Conservation (phyloP, 2,329 filamentous ascomycete genomes). For the Pyrenophora seminiperda region DNA sequence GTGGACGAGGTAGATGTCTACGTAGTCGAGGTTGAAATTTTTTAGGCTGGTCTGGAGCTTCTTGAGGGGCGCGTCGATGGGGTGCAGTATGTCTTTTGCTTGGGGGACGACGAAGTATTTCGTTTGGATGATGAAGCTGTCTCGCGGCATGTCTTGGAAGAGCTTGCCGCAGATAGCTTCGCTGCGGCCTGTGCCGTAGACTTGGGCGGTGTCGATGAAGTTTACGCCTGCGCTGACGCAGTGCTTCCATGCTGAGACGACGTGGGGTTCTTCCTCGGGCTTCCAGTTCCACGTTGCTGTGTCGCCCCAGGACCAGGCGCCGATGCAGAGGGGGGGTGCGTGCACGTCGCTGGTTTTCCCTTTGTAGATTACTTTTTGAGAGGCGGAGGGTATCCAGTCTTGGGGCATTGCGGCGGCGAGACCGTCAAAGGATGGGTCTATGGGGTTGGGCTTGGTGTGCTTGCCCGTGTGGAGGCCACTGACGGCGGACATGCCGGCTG, state of each 20-base stretch:
- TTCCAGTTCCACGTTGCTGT: conserved; percentile 7
- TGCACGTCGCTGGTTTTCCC: conserved; percentile 1
- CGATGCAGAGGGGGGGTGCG: conserved; percentile 2
- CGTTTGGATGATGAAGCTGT: conserved; percentile 4
- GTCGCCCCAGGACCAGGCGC: conserved; percentile 4
- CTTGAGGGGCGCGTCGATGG: not conserved
- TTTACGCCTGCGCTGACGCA: conserved; percentile 5
- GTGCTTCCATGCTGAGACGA: conserved; percentile 4
- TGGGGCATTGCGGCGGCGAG: not conserved
- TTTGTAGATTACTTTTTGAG: not conserved
- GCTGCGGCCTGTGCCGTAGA: conserved; percentile 4
- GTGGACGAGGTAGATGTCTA: conserved; percentile 2
- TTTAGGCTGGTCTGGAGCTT: conserved; percentile 2
- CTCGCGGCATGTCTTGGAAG: not conserved
- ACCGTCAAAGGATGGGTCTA: conserved; percentile 1
- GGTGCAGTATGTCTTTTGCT: conserved; percentile 1
- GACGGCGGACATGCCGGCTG: conserved; percentile 2
- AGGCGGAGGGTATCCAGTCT: not conserved
- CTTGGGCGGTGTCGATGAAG: conserved; percentile 4
- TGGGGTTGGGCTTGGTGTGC: conserved; percentile 4
- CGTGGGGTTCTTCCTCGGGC: conserved; percentile 3
- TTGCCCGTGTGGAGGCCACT: conserved; percentile 3
- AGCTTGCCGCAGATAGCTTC: conserved; percentile 1
- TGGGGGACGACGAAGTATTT: conserved; percentile 5
- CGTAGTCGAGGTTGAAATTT: conserved; percentile 2